Conservation (phyloP, 2,329 filamentous ascomycete genomes). For the Metarhizium album region DNA sequence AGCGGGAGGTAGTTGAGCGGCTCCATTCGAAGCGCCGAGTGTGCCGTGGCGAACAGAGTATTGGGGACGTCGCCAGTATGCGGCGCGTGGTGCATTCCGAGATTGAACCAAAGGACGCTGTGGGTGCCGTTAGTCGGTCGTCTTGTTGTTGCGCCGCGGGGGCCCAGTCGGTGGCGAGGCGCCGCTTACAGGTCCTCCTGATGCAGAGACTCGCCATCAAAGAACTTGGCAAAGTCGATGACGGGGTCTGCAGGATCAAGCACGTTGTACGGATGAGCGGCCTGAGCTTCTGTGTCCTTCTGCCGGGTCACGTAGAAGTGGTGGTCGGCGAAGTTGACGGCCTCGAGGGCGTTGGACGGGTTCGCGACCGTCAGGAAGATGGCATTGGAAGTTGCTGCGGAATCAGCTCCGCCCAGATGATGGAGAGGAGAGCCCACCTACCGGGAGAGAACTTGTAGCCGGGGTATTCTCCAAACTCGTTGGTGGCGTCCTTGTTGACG, state of each 20-base stretch:
- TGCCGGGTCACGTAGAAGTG: slow-evolving; percentile 39
- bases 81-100: slow-evolving; percentile 48
- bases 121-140: not conserved
- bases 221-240: slow-evolving; percentile 37
- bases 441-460: slow-evolving; percentile 28
- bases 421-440: too few relatives aligned
- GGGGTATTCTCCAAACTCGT: slow-evolving; percentile 38
- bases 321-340: slow-evolving; percentile 37
- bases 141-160: not conserved
- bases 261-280: slow-evolving; percentile 33
- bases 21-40: slow-evolving; percentile 1
- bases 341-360: slow-evolving; percentile 33
- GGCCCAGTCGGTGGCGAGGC: not conserved
- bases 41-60: slow-evolving; percentile 18
- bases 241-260: slow-evolving; percentile 35
- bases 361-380: slow-evolving; percentile 32
- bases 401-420: not conserved
- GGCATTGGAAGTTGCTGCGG: not conserved
- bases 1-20: not conserved
- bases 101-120: slow-evolving; percentile 38
- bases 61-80: slow-evolving; percentile 38
- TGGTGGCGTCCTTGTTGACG: slow-evolving; percentile 38
- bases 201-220: slow-evolving; percentile 25
- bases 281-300: slow-evolving; percentile 40
- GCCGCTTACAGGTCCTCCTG: slow-evolving; percentile 22